These are phyloP conservation scores for Sphenostylis stenocarpa DNA, from an alignment of 306 rosid species.

Conservation along the genomic window DNA sequence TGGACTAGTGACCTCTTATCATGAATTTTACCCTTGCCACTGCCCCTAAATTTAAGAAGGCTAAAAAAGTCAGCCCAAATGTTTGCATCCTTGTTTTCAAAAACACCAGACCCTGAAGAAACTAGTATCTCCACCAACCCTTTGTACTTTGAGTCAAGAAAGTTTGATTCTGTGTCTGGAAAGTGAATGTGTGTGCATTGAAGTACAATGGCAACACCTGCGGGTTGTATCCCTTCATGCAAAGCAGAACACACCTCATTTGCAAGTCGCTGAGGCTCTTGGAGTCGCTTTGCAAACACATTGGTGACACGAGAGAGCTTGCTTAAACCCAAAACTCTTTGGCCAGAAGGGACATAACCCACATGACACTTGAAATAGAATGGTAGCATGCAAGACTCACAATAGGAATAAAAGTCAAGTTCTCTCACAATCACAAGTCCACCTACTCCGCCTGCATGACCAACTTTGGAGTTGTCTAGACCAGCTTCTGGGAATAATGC, in stretches of 20 bases:
- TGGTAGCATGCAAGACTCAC: background rate
- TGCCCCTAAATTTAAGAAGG: background rate
- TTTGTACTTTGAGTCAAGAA: background rate
- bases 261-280: constrained; percentile 4
- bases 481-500: constrained; percentile 1
- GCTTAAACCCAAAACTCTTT: background rate
- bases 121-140: background rate
- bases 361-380: background rate
- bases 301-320: background rate
- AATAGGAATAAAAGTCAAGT: background rate
- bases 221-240: background rate
- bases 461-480: background rate
- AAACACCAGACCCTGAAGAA: background rate
- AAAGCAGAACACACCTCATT: background rate
- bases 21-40: background rate
- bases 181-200: background rate
- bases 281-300: background rate
- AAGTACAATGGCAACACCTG: background rate
- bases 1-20: background rate
- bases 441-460: constrained; percentile 1
- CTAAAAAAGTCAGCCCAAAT: background rate
- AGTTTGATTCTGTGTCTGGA: background rate
- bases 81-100: background rate
- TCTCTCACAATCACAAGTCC: background rate
- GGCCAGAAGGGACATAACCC: background rate